Base-by-base conservation (phyloP, 2,329 filamentous ascomycete species). In the Plenodomus tracheiphilus region DNA sequence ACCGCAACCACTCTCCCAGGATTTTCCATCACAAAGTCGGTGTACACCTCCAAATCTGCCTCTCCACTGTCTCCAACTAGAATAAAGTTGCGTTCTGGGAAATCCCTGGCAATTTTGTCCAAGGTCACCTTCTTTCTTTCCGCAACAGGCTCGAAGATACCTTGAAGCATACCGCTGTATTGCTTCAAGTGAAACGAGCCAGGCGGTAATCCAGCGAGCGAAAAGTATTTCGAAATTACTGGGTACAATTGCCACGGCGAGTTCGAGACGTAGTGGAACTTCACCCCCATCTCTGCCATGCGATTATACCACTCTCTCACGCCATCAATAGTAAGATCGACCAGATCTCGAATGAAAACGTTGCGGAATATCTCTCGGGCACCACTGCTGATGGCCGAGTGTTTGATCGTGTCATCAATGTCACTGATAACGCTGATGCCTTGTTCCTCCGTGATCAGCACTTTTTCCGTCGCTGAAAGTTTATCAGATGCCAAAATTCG, bases 191-290 rank as follows among this genome's bases (percentile, higher is more conserved):
- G 95, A 58, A 97, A 89, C 0, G 93, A 97, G 0, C 94, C 95
- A 0, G 83, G 83, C 0, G 94, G 94, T 1, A 99, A 76, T 1
- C 88, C 88, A 6, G 89, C 88, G 35, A 87, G 74, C 56, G 86
- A 85, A 70, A 97, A 96, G 69, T 88, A 99, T 44, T 84, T 90
- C 4, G 89, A 87, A 10, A 99, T 77, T 2, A 97, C 85, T 0
- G 94, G 94, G 62, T 90, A 99, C 6, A 99, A 81, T 70, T 99
- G 95, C 95, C 95, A 99, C 0, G 94, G 94, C 42, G 93, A 96
- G 73, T 99, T 99, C n/a, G 94, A 99, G 57, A 96, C 95, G 71
- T 99, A 99, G 69, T 99, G 95, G 43, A 99, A 82, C 61, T 86
- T 84, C 19, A 97, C 93, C 16, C 92, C 91, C 75, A 93, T 84